These are phyloP conservation scores for Wickerhamiella sergipiensis DNA, from an alignment of 805 yeast genomes.

Conservation along the genomic window DNA sequence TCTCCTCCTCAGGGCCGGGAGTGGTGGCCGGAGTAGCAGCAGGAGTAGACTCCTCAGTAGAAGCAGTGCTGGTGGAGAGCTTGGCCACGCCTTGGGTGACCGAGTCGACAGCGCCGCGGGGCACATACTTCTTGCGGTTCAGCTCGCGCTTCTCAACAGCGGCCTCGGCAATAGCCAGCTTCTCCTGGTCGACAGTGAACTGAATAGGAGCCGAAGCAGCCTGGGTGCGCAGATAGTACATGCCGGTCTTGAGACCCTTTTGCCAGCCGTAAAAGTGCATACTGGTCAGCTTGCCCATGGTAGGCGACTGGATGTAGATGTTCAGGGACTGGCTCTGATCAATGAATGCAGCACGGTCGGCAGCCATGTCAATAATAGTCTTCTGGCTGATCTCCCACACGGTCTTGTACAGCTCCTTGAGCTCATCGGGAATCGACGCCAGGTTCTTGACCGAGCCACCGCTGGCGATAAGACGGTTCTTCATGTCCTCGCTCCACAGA, in stretches of 20 bases:
- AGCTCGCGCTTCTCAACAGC: slow-evolving; percentile 8
- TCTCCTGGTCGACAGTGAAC: slow-evolving; percentile 55
- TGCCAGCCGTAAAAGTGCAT: slow-evolving; percentile 99
- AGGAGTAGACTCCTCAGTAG: neutral
- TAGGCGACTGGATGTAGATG: slow-evolving; percentile 75
- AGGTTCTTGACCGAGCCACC: slow-evolving; percentile 81
- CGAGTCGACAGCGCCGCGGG: slow-evolving; percentile 5
- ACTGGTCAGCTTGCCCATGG: slow-evolving; percentile 90
- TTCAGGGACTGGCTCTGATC: slow-evolving; percentile 90
- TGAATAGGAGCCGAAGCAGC: slow-evolving; percentile 97
- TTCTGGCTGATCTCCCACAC: slow-evolving; percentile 95
- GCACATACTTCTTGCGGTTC: slow-evolving; percentile 17
- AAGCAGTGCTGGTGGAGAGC: slow-evolving; percentile 4
- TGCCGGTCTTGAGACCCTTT: slow-evolving; percentile 95
- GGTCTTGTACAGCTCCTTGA: slow-evolving; percentile 75
- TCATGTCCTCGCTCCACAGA: slow-evolving; percentile 70
- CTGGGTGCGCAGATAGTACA: slow-evolving; percentile 94
- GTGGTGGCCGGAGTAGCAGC: slow-evolving; percentile 1
- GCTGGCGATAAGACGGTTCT: slow-evolving; percentile 56
- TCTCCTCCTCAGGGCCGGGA: slow-evolving; percentile 5
- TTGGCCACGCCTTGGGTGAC: slow-evolving; percentile 7
- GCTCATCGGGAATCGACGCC: slow-evolving; percentile 55
- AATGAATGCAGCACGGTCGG: slow-evolving; percentile 57
- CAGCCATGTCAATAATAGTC: slow-evolving; percentile 73
- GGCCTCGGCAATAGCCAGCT: slow-evolving; percentile 18